Base-by-base conservation (phyloP, 2,329 filamentous ascomycete genomes). In the Neopestalotiopsis sp. region DNA sequence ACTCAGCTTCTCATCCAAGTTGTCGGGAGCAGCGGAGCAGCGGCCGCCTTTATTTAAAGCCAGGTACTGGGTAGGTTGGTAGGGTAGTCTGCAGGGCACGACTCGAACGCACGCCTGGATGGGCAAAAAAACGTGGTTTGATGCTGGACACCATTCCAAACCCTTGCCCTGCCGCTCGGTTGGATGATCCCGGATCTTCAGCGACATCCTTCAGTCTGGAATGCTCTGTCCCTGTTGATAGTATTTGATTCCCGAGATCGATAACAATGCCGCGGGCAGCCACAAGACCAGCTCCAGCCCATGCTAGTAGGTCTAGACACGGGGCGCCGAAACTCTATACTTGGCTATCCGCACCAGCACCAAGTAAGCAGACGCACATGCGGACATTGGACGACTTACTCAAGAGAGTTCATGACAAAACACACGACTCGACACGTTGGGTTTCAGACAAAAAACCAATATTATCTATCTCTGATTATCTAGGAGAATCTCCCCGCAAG, bases 291-390 rank as follows among this genome's bases (percentile, higher is more conserved):
- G n/a, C n/a, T 3, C 5, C 45, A 53, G 14, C 45, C 24, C 17
- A 53, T 53, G 45, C 45, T 53, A 53, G 45, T 17, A 53, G 45
- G 45, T 17, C 45, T 59, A 59, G 57, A 59, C 57, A 34, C 7
- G 57, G 57, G 57, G 57, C 24, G 57, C 20, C 57, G 57, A 59
- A 59, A 59, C 57, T 24, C 24, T 59, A 59, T 56, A 56, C 20
- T 56, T 56, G 49, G 49, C 34, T 38, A 38, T 38, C 34, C 34
- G 34, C 34, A 38, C 34, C 34, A 38, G 6, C 34, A 38, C 10
- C 10, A 38, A 38, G 34, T 10, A 28, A 38, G 34, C 34, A 38
- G 34, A 28, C 34, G 34, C 34, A 38, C 34, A 38, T 10, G 34
- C 6, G 34, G 34, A 38, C 34, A 38, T 38, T 24, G 45, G 20